Conservation (phyloP, 1,139 yeast genomes). For the Candida frijolesensis region DNA sequence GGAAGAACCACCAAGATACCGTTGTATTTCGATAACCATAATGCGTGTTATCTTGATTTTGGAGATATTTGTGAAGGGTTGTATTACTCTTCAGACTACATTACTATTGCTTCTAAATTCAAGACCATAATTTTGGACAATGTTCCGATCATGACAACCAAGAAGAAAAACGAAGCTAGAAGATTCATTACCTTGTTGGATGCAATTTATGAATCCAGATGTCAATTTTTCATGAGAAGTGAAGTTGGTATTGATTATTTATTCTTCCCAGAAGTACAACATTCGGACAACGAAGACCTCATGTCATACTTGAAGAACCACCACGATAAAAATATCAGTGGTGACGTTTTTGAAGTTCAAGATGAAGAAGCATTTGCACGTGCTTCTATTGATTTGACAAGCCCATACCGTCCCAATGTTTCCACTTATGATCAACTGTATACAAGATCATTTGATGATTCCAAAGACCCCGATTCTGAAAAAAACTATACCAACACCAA, state of each 20-base stretch:
- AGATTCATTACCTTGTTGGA: slow-evolving; percentile 67
- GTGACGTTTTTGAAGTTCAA: slow-evolving; percentile 46
- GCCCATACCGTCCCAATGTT: slow-evolving; percentile 72
- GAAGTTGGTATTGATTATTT: slow-evolving; percentile 52
- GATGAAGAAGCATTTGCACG: slow-evolving; percentile 72
- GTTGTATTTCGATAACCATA: slow-evolving; percentile 32
- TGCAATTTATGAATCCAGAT: slow-evolving; percentile 68
- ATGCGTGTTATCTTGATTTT: slow-evolving; percentile 54
- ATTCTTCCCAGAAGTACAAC: slow-evolving; percentile 57
- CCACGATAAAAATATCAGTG: slow-evolving; percentile 16
- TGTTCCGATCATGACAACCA: slow-evolving; percentile 61
- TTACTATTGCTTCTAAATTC: slow-evolving; percentile 63
- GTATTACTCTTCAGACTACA: slow-evolving; percentile 69
- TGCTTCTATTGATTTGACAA: slow-evolving; percentile 58
- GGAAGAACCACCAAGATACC: slow-evolving; percentile 56
- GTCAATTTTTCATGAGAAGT: slow-evolving; percentile 55
- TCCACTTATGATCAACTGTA: slow-evolving; percentile 56
- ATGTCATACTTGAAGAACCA: slow-evolving; percentile 17
- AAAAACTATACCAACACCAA: slow-evolving; percentile 49
- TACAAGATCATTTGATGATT: slow-evolving; percentile 40
- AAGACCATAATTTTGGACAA: slow-evolving; percentile 59
- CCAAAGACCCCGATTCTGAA: slow-evolving; percentile 11
- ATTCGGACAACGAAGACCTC: slow-evolving; percentile 20
- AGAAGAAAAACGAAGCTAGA: slow-evolving; percentile 68
- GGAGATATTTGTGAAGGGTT: slow-evolving; percentile 58